Base-by-base conservation (phyloP, 1,139 yeast genomes). In the Suhomyces atakaporum region DNA sequence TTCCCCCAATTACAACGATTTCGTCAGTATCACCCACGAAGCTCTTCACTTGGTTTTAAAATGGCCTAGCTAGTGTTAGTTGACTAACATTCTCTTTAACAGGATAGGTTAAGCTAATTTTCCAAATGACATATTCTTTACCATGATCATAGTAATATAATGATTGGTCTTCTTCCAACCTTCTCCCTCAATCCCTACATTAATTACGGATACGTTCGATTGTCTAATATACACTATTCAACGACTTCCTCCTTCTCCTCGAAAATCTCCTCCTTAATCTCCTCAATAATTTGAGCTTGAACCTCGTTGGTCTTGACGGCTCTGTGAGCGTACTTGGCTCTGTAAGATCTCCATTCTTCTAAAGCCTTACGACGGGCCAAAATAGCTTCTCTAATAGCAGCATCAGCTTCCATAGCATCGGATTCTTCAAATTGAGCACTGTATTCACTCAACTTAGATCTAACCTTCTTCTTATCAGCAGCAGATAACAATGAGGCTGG, bases 331-430 rank as follows among this genome's bases (percentile, higher is more conserved):
- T 79, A 74, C 34, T 68, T 56, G 33, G 75, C 62, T 73, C 97
- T 81, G 81, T 89, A 94, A 33, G 74, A 63, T 54, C 67, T 75
- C 98, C 98, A 94, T 62, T 87, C 90, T 57, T 84, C 84, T 58
- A 90, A 75, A 54, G 84, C 73, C 56, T 75, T 75, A 69, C 94
- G 86, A 66, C 97, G 88, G 57, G 73, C 79, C 70, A 88, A 76
- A 62, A 90, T 89, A 49, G 88, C 76, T 60, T 89, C 97, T 69
- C 94, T 83, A 51, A 87, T 79, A 50, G 95, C 96, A 54, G 90
- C 86, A 59, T 86, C 87, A 40, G 95, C 95, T 67, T 90, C 97
- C 94, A 89, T 90, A 36, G 95, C 95, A 69, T 94, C 99, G 48
- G 78, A 74, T 67, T 90, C 96, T 53, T 92, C 97, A 67, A 90